These are phyloP conservation scores for Cinnamomum chago DNA, from an alignment of 164 flowering plant species.

Conservation along the genomic window DNA sequence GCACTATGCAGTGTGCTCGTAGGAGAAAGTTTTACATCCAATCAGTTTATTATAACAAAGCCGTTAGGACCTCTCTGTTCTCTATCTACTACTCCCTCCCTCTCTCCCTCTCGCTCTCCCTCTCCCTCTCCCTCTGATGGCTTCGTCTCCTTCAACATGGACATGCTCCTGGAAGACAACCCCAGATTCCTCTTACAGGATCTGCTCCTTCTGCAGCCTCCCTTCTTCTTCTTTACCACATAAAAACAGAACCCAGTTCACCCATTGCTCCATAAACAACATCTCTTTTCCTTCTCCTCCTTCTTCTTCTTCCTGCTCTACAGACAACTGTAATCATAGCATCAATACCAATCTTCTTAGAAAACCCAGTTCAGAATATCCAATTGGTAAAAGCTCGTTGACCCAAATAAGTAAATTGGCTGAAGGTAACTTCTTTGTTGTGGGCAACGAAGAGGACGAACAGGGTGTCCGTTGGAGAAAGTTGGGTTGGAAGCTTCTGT, in stretches of 20 bases:
- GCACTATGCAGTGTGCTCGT: too few relatives aligned
- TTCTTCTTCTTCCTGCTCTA: conserved; percentile 4
- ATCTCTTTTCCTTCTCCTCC: not conserved
- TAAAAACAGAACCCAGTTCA: conserved; percentile 17
- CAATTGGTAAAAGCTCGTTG: conserved; percentile 2
- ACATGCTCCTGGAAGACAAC: conserved; percentile 28
- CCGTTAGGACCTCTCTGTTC: not conserved
- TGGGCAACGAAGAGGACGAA: not conserved
- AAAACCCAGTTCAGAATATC: conserved; percentile 1
- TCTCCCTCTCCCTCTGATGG: not conserved
- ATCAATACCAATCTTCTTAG: not conserved
- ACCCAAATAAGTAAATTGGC: conserved; percentile 2
- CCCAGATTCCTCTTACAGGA: not conserved
- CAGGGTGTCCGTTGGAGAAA: not conserved
- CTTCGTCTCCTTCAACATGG: conserved; percentile 29
- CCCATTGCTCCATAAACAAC: conserved; percentile 14
- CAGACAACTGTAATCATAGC: not conserved
- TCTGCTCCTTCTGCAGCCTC: conserved; percentile 1
- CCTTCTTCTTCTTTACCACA: conserved; percentile 8
- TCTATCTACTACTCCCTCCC: not conserved
- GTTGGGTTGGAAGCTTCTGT: conserved; percentile 13
- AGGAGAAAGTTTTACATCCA: too few relatives aligned
- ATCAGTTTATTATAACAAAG: too few relatives aligned
- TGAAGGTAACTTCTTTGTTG: not conserved
- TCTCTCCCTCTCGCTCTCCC: not conserved